phyloP scores from a whole-genome alignment of 495 filamentous ascomycete species.

The Aspergillus funiculosus region DNA sequence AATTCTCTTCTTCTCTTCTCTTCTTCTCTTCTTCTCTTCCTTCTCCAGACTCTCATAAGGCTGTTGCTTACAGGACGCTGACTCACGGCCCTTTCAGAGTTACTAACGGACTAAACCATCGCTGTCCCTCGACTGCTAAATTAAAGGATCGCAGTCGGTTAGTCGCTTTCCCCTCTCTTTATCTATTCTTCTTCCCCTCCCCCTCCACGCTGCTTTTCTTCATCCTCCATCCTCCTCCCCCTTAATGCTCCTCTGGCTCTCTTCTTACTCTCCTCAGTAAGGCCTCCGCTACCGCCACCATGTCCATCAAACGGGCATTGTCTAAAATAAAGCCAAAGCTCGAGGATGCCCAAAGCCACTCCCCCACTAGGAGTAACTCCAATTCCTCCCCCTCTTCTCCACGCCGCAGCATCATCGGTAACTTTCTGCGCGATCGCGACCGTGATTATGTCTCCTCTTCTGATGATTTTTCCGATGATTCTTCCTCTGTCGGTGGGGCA shows the following conservation, averaged over 20 bases:
- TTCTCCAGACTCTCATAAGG: conserved; percentile 45
- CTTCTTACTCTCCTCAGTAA: background rate
- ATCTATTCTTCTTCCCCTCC: conserved; percentile 7
- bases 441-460: conserved; percentile 40
- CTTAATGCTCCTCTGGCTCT: background rate
- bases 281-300: conserved; percentile 18
- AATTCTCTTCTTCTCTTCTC: background rate
- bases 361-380: conserved; percentile 8
- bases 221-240: conserved; percentile 43
- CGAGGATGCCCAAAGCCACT: conserved; percentile 22
- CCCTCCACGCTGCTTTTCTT: no score
- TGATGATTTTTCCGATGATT: conserved; percentile 46
- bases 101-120: no score
- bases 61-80: no score
- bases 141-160: no score
- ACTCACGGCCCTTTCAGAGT: no score
- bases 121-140: no score
- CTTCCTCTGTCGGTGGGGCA: conserved; percentile 22
- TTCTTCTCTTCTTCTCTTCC: conserved; percentile 3
- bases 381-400: conserved; percentile 25
- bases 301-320: conserved; percentile 44
- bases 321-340: conserved; percentile 35
- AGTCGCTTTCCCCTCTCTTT: conserved; percentile 1
- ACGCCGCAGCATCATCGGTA: conserved; percentile 38
- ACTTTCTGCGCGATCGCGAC: conserved; percentile 38